Conservation (phyloP, 495 filamentous ascomycete species). For the Aspergillus mulundensis region DNA sequence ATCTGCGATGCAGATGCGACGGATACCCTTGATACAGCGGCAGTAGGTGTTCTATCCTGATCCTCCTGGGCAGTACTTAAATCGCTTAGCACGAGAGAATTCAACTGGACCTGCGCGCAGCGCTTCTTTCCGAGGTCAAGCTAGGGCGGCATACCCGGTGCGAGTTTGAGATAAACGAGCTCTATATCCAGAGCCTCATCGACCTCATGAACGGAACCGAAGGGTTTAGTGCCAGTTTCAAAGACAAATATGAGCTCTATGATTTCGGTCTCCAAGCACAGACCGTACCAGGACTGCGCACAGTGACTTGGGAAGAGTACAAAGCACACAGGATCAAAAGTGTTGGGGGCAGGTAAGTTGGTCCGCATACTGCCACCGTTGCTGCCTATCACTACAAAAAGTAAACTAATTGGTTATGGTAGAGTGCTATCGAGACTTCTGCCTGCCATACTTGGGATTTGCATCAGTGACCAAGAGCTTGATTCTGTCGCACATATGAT, state of each 20-base stretch:
- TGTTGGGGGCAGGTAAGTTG: neutral
- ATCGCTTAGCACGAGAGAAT: neutral
- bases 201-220: neutral
- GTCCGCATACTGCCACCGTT: too few relatives aligned
- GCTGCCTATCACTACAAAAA: neutral
- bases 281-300: neutral
- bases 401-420: neutral
- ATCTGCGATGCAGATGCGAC: neutral
- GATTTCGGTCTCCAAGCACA: neutral
- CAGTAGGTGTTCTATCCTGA: neutral
- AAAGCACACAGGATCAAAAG: neutral
- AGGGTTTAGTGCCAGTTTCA: neutral
- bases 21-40: neutral
- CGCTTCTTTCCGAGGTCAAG: neutral
- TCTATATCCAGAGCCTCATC: neutral
- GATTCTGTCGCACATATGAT: slow-evolving; percentile 1
- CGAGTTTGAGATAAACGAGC: neutral
- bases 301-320: neutral
- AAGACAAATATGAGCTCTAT: neutral
- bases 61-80: neutral
- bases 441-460: neutral
- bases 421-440: neutral
- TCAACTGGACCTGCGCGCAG: neutral
- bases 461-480: neutral
- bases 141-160: neutral